Evolutionary conservation across 768 basidiomycete species (phyloP).

Genomic region (Podaxis rugospora): DNA sequence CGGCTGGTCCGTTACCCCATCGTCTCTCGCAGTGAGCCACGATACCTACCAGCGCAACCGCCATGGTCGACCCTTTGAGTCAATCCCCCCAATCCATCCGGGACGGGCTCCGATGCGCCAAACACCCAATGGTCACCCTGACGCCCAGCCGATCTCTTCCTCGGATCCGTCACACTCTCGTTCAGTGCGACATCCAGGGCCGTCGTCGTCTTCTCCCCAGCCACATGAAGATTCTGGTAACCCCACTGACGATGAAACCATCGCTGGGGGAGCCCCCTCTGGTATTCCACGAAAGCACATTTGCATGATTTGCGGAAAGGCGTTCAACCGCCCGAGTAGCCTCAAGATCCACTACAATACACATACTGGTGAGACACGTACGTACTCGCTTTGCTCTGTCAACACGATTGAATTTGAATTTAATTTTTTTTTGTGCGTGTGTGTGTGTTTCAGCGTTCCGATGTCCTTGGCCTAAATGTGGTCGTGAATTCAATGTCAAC

Average conservation of each 20-base stretch:
- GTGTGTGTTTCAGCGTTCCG: conserved; percentile 49
- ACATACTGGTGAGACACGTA: conserved; percentile 67
- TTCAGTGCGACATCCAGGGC: conserved; percentile 19
- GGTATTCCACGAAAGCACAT: conserved; percentile 39
- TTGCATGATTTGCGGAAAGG: conserved; percentile 52
- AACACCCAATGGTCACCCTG: neutral
- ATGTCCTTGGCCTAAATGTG: conserved; percentile 72
- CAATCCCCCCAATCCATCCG: neutral
- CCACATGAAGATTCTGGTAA: conserved; percentile 14
- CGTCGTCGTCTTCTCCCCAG: neutral
- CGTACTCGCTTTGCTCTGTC: conserved; percentile 21
- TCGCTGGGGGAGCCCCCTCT: neutral
- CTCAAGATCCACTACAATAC: conserved; percentile 63
- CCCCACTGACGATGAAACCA: conserved; percentile 11
- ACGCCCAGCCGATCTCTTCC: neutral
- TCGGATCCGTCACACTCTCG: conserved; percentile 1
- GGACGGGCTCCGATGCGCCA: conserved; percentile 1
- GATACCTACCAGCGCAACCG: conserved; percentile 2
- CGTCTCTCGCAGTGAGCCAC: neutral
- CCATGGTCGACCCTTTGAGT: neutral
- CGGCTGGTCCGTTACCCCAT: neutral
- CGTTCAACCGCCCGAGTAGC: conserved; percentile 68
- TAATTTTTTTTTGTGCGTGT: neutral
- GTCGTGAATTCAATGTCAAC: conserved; percentile 77
- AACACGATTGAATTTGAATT: neutral